Base-by-base conservation (phyloP, 768 basidiomycete genomes). In the Fistulinella prunicolor region DNA sequence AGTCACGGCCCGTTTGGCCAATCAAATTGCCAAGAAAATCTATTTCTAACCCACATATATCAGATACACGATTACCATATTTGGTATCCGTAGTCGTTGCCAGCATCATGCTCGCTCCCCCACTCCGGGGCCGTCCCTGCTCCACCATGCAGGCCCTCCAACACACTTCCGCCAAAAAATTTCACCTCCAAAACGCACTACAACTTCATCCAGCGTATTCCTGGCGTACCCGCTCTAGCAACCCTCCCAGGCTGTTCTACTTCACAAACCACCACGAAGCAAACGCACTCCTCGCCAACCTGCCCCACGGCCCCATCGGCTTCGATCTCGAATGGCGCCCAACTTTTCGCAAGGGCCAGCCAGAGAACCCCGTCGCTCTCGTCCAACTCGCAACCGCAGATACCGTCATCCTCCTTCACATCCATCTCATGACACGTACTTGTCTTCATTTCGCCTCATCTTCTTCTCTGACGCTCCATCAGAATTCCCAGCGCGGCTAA, bases 271-370 rank as follows among this genome's bases (percentile, higher is more conserved):
- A 79, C 49, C 20, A 37, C 26, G 44, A 45, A 4, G 68, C 68
- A 35, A 48, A 68, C 19, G 20, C 20, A 14, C 39, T 36, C 13
- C 58, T 68, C 23, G 46, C 55, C 30, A 4, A 17, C 6, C 40
- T 68, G n/a, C 56, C 58, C 7, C 47, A 35, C 21, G 68, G 66
- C 3, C 62, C 60, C 13, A 35, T 78, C 42, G 89, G 89, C 22
- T 82, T 91, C 53, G 89, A 92, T 60, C 71, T 88, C 30, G 89
- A 92, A 66, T 91, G 89, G 88, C 80, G 76, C 50, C 89, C 89
- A 0, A 79, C 59, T 17, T 81, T 67, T 56, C 52, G 55, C 38
- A 82, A 79, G 59, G 80, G 83, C 17, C 59, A 66, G 21, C 58
- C 66, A 22, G 77, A 83, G 63, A 86, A 90, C 59, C 84, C 75